A percentile compares a stretch with the other conserved stretches of the same genome.
phyloP scores from a whole-genome alignment of 1,139 yeast species.

The Pneumocystis jirovecii region DNA sequence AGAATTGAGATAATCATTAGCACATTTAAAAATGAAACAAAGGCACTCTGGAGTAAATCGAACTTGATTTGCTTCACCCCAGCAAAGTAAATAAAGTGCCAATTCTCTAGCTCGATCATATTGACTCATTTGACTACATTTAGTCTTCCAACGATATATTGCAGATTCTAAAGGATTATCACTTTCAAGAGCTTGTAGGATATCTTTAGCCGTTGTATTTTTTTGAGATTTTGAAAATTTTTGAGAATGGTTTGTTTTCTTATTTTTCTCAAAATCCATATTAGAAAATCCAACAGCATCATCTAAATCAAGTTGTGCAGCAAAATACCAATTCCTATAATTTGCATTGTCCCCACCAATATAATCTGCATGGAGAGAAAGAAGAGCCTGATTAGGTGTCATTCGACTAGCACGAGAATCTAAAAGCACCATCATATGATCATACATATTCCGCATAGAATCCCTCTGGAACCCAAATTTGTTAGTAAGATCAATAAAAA shows the following conservation, averaged over 20 bases:
- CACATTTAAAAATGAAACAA: slow-evolving; percentile 87
- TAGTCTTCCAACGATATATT: slow-evolving; percentile 68
- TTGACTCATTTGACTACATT: slow-evolving; percentile 55
- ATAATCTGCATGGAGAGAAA: slow-evolving; percentile 89
- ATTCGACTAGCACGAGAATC: slow-evolving; percentile 94
- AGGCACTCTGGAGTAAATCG: slow-evolving; percentile 87
- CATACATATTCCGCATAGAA: slow-evolving; percentile 93
- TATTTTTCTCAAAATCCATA: slow-evolving; percentile 48
- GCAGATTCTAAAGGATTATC: slow-evolving; percentile 71
- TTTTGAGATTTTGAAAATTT: slow-evolving; percentile 25
- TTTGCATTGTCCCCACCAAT: slow-evolving; percentile 90
- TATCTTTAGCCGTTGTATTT: slow-evolving; percentile 39
- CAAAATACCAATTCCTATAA: slow-evolving; percentile 91
- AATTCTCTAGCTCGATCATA: slow-evolving; percentile 79
- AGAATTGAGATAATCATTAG: slow-evolving; percentile 71
- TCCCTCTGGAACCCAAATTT: slow-evolving; percentile 97
- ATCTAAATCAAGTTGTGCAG: slow-evolving; percentile 77
- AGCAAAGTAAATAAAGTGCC: slow-evolving; percentile 72
- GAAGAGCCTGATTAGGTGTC: slow-evolving; percentile 90
- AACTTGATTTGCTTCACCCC: slow-evolving; percentile 99
- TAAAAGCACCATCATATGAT: slow-evolving; percentile 80
- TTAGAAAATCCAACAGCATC: slow-evolving; percentile 65
- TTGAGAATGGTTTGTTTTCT: slow-evolving; percentile 11
- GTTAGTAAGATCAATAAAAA: slow-evolving; percentile 75
- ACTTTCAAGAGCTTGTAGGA: slow-evolving; percentile 66